Evolutionary conservation across 441 rosid species (phyloP), one percentile per base, ranked within the genome.

Genomic region (Bruguiera hainesii): DNA sequence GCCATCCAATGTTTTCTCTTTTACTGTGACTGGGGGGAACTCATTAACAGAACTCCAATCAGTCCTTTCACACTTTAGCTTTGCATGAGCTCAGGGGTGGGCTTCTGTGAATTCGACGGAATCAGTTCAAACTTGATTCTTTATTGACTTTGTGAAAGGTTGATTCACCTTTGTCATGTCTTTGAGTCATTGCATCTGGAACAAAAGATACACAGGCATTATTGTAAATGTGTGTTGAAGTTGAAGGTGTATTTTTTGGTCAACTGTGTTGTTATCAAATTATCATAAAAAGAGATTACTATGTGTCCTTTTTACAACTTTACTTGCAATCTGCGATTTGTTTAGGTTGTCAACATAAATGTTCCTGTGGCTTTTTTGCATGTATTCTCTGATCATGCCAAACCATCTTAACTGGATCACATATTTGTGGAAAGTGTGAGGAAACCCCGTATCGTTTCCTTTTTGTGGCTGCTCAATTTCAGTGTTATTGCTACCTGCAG

Each of bases 131-230:
- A 11, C 7, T 35, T 48, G 53, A 31, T 31, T 23, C 28, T 52
- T 58, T 37, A 53, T 48, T 53, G 64, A 56, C 56, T 61, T 55
- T 39, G 39, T 46, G 2, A 42, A 42, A 8, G 31, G 18, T 63
- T 9, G 52, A 23, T 30, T 50, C 73, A 51, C 62, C 35, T 15
- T 25, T 51, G 35, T 62, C 19, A 26, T 61, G 56, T 52, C 49
- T 33, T 65, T 52, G 25, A 64, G 20, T 68, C 30, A 33, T 28
- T 60, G 13, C 66, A 46, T 35, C 63, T 52, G 58, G 19, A 30
- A 52, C n/a, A 13, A 67, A 71, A 52, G 57, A 58, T 50, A 11
- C 42, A 28, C n/a, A 59, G 68, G 51, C 39, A 33, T 61, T 68
- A 59, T 20, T 35, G 51, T 68, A 61, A 46, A 46, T 52, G 31